phyloP scores from a whole-genome alignment of 345 rosid species.

The Erucastrum elatum region DNA sequence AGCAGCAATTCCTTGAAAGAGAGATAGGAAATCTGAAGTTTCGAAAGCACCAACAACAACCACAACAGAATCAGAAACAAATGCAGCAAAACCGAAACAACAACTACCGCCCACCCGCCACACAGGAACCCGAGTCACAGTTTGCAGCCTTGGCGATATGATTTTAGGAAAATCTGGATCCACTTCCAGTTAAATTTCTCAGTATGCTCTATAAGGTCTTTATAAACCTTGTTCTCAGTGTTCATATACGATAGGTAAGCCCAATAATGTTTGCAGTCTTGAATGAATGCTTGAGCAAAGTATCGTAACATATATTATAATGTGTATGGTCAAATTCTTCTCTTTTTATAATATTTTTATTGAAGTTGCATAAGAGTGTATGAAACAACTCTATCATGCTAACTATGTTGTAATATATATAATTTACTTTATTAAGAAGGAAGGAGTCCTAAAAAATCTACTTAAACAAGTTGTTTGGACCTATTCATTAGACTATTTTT shows the following conservation, averaged over 20 bases:
- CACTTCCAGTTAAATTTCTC: background rate
- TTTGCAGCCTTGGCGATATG: constrained; percentile 45
- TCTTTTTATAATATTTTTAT: background rate
- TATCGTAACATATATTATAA: background rate
- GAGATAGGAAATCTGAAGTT: constrained; percentile 60
- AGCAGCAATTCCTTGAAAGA: constrained; percentile 70
- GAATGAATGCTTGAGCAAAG: background rate
- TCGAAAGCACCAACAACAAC: constrained; percentile 47
- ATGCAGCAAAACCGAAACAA: constrained; percentile 26
- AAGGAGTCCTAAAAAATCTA: no score
- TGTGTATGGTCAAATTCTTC: constrained; percentile 5
- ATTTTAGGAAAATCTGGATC: constrained; percentile 16
- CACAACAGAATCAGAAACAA: constrained; percentile 43
- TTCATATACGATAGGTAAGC: constrained; percentile 15
- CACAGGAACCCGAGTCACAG: constrained; percentile 35
- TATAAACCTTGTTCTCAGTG: background rate
- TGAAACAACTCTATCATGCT: background rate
- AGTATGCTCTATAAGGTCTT: background rate
- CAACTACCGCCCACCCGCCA: constrained; percentile 13
- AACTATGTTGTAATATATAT: constrained; percentile 12
- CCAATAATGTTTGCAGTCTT: background rate
- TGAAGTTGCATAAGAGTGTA: background rate
- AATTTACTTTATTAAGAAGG: no score
- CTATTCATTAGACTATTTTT: no score
- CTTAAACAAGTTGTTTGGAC: no score